These are phyloP conservation scores for Fusarium azukiicola DNA, from an alignment of 2,329 filamentous ascomycete species.

Conservation along the genomic window DNA sequence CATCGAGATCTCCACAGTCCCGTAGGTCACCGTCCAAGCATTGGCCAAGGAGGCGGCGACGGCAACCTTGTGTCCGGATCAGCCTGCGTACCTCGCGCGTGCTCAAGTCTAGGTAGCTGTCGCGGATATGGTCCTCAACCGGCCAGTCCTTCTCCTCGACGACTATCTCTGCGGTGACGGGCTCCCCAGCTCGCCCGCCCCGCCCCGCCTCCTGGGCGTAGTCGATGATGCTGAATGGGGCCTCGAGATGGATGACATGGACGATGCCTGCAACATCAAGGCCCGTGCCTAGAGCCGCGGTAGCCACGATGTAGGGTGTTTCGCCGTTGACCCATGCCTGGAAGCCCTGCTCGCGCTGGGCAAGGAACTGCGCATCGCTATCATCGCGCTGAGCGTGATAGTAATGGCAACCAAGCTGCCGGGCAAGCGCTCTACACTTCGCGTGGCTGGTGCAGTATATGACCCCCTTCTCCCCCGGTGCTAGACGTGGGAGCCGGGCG, in stretches of 20 bases:
- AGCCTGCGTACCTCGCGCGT: background rate
- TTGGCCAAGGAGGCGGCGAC: background rate
- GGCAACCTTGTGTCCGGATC: constrained; percentile 2
- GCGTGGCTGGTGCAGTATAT: constrained; percentile 13
- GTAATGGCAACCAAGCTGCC: constrained; percentile 8
- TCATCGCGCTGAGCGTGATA: constrained; percentile 6
- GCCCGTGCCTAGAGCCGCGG: constrained; percentile 10
- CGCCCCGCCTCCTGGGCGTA: constrained; percentile 13
- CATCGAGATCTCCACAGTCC: constrained; percentile 24
- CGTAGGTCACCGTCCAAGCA: constrained; percentile 20
- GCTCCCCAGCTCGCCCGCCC: constrained; percentile 5
- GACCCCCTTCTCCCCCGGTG: constrained; percentile 5
- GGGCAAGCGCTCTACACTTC: constrained; percentile 1
- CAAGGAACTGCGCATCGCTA: background rate
- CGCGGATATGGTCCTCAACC: background rate
- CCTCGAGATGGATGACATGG: constrained; percentile 15
- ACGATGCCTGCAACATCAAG: constrained; percentile 1
- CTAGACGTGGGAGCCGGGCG: background rate
- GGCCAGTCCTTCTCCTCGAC: constrained; percentile 11
- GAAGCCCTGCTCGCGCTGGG: constrained; percentile 11
- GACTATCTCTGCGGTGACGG: constrained; percentile 1
- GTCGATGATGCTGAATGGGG: constrained; percentile 10
- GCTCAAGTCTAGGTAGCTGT: background rate
- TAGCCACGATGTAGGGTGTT: constrained; percentile 7
- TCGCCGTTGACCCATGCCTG: constrained; percentile 3